A percentile compares a stretch with the other conserved stretches of the same genome.
Evolutionary conservation across 1,139 yeast species (phyloP).

Genomic region (Geotrichum klebahnii): DNA sequence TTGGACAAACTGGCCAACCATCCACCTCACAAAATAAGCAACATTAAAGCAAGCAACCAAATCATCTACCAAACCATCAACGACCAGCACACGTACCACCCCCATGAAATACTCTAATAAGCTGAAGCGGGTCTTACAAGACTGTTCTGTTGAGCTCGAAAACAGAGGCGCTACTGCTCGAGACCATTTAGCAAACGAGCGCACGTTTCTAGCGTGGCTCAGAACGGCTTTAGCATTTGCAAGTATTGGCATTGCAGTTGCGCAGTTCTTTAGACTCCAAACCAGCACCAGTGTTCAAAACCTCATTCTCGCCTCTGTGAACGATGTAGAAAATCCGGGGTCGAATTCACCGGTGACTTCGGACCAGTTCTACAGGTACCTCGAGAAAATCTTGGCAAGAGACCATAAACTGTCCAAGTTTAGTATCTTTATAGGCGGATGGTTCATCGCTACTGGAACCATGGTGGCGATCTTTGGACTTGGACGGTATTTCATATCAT

Average conservation of each 20-base stretch:
- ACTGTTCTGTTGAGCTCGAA: constrained; percentile 28
- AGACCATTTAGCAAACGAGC: constrained; percentile 67
- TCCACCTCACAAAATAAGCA: too few relatives aligned
- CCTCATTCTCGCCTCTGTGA: constrained; percentile 10
- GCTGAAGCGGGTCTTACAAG: background rate
- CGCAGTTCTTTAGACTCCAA: constrained; percentile 49
- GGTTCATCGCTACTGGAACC: constrained; percentile 45
- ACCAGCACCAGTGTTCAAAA: constrained; percentile 22
- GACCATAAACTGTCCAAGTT: constrained; percentile 24
- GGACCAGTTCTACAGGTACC: constrained; percentile 10
- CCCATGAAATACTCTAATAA: too few relatives aligned
- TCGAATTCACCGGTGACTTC: constrained; percentile 20
- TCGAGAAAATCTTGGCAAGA: constrained; percentile 4
- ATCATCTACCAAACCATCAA: background rate
- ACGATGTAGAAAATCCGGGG: background rate
- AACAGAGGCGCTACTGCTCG: constrained; percentile 51
- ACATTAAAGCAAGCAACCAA: too few relatives aligned
- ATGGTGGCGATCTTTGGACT: constrained; percentile 44
- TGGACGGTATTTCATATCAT: constrained; percentile 46
- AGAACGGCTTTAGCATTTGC: constrained; percentile 59
- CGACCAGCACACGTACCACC: too few relatives aligned
- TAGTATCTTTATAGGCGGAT: constrained; percentile 35
- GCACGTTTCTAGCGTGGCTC: constrained; percentile 74
- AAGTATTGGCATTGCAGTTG: constrained; percentile 54
- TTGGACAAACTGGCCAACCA: too few relatives aligned